Evolutionary conservation across 2,329 filamentous ascomycete species (phyloP), one percentile per base, ranked within the genome.

Genomic region (Zymoseptoria brevis): DNA sequence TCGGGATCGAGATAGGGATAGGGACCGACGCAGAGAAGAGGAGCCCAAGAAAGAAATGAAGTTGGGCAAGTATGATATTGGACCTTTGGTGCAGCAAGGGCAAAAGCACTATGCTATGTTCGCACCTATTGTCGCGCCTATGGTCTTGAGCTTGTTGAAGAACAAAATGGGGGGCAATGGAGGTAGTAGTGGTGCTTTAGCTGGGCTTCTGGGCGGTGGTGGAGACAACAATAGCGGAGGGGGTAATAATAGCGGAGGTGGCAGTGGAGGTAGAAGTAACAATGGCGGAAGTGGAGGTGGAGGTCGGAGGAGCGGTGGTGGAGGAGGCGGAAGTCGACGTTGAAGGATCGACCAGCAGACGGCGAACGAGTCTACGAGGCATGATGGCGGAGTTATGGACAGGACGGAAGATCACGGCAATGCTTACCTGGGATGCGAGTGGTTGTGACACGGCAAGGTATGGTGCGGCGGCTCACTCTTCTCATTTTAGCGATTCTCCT

Each of bases 101-200:
- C 61, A 72, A 66, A 71, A 72, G 62, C 69, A 72, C 57, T 73
- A 68, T 57, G 64, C 60, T 2, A 69, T 66, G 8, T 53, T 72
- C 3, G 70, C 69, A 29, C 70, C 70, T 4, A 67, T 72, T 29
- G 59, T 72, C 19, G 69, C 68, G 13, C 70, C 70, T 11, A 58
- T 72, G 48, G 63, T 72, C 16, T 64, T 71, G 59, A 68, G 66
- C 54, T 57, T 62, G 54, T 64, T 64, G 35, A 64, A 57, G 64
- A 63, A 68, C 61, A 66, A 63, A 54, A 51, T 66, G 52, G 52
- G 19, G 19, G 52, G 51, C 35, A 35, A 54, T 30, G n/a, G 29
- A n/a, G 24, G 19, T 49, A 13, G 30, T 53, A 21, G 57, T 19
- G 21, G 16, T 53, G 29, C 26, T 29, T 8, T 29, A 2, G 26